A percentile compares a stretch with the other conserved stretches of the same genome.
Evolutionary conservation across 2,329 filamentous ascomycete species (phyloP).

Genomic region (Epichloe aotearoae): DNA sequence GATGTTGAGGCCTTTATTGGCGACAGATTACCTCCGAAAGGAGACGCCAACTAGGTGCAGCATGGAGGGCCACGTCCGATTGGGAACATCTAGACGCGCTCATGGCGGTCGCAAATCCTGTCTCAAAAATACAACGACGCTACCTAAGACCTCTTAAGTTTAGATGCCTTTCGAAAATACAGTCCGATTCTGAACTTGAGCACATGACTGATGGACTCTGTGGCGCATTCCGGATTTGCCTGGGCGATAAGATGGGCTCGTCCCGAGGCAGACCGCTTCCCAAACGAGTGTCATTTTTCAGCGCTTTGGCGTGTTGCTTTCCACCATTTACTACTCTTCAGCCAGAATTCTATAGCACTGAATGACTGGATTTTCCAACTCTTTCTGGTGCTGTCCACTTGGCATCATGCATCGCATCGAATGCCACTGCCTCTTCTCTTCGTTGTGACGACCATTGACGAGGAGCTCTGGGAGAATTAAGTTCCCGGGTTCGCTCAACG

Average conservation of each 20-base stretch:
- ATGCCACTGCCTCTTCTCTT: too few relatives aligned
- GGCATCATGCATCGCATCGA: too few relatives aligned
- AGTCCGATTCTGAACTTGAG: background rate
- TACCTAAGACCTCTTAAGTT: background rate
- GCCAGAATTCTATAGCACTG: too few relatives aligned
- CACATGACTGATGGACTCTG: background rate
- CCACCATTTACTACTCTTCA: too few relatives aligned
- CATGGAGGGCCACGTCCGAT: background rate
- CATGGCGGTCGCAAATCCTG: too few relatives aligned
- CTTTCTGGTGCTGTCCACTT: too few relatives aligned
- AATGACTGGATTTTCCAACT: too few relatives aligned
- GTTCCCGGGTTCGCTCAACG: too few relatives aligned
- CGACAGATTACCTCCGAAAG: constrained; percentile 28
- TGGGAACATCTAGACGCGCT: background rate
- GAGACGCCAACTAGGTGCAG: background rate
- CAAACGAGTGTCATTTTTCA: background rate
- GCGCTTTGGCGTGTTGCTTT: background rate
- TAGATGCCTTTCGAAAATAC: background rate
- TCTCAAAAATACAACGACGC: background rate
- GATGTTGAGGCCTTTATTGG: constrained; percentile 55
- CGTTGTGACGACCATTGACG: too few relatives aligned
- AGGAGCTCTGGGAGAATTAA: too few relatives aligned
- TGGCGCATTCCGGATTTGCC: background rate
- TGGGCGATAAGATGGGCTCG: background rate
- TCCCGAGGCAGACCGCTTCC: background rate